phyloP scores from a whole-genome alignment of 192 early-diverging fungal genomes.

The Pecoramyces ruminantium region DNA sequence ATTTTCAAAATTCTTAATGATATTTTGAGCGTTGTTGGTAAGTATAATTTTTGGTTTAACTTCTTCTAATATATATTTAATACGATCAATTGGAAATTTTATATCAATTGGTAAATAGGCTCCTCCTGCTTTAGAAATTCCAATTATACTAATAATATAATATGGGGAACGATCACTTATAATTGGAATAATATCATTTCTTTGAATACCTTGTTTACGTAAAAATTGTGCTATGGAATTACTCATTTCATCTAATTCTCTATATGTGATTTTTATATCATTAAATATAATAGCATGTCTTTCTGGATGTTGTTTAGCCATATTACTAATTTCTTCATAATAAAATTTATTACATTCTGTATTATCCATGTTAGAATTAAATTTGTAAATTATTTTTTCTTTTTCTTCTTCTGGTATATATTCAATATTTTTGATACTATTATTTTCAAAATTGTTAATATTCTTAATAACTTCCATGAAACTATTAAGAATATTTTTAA shows the following conservation, averaged over 20 bases:
- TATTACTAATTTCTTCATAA: neutral
- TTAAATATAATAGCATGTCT: neutral
- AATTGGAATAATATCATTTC: neutral
- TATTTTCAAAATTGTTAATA: neutral
- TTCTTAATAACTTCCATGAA: neutral
- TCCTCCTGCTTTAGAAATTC: conserved; percentile 12
- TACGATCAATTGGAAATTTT: conserved; percentile 7
- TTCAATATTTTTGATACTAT: neutral
- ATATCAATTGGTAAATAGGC: conserved; percentile 18
- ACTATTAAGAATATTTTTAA: neutral
- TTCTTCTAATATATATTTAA: conserved; percentile 8
- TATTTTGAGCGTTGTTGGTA: neutral
- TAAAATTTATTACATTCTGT: neutral
- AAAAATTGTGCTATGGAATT: neutral
- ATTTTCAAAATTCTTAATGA: neutral
- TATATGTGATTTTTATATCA: neutral
- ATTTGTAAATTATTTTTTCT: neutral
- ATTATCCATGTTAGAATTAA: neutral
- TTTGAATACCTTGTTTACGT: neutral
- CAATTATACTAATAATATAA: conserved; percentile 6
- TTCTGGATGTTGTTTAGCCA: neutral
- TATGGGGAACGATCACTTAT: neutral
- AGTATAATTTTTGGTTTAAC: neutral
- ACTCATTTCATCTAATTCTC: neutral
- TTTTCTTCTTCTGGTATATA: neutral